phyloP scores from a whole-genome alignment of 495 filamentous ascomycete species.

The Lasiosphaeris hirsuta region DNA sequence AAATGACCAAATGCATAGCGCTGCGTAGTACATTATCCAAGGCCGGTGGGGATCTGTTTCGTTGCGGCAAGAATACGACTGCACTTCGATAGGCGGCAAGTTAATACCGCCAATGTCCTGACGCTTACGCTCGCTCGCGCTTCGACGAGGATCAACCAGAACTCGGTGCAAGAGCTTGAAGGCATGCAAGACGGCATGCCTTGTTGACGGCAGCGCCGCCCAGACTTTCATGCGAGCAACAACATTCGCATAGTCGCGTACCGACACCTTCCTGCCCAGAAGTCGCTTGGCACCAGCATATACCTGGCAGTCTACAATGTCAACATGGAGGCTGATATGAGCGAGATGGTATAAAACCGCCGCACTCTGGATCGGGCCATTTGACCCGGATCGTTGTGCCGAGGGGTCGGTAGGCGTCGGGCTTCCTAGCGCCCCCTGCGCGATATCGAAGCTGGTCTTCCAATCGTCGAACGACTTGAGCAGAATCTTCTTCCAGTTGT shows the following conservation, averaged over 20 bases:
- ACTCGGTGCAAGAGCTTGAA: conserved; percentile 80
- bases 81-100: conserved; percentile 32
- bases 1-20: conserved; percentile 89
- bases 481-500: conserved; percentile 83
- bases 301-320: conserved; percentile 92
- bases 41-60: conserved; percentile 88
- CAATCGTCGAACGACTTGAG: conserved; percentile 89
- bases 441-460: conserved; percentile 86
- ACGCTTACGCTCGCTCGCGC: conserved; percentile 32
- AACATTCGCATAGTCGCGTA: conserved; percentile 72
- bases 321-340: conserved; percentile 92
- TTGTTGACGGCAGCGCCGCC: conserved; percentile 77
- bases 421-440: conserved; percentile 48
- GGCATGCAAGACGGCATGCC: conserved; percentile 89
- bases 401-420: conserved; percentile 36
- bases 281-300: conserved; percentile 81
- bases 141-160: conserved; percentile 54
- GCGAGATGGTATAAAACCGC: conserved; percentile 89
- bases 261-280: conserved; percentile 79
- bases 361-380: conserved; percentile 77
- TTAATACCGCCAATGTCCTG: conserved; percentile 18
- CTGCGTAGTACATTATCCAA: conserved; percentile 94
- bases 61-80: conserved; percentile 71
- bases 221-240: conserved; percentile 79
- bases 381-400: conserved; percentile 48